These are phyloP conservation scores for Auxenochlorella protothecoides DNA, from an alignment of 139 green algal genomes.

Conservation along the genomic window DNA sequence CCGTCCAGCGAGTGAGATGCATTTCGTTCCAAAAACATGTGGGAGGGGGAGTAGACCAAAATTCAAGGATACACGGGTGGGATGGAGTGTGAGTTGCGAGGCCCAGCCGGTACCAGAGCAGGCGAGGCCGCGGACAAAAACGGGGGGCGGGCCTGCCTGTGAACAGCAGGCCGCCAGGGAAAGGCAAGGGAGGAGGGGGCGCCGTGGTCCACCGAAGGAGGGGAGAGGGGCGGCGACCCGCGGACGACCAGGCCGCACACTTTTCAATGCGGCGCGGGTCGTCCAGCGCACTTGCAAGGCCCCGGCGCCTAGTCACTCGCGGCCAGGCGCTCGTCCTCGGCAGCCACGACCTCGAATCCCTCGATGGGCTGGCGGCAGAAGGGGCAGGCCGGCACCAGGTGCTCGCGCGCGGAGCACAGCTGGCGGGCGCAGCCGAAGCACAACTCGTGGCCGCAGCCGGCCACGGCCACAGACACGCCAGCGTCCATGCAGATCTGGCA, in stretches of 20 bases:
- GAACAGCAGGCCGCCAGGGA: background rate
- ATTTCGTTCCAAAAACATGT: too few species aligned
- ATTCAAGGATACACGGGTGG: too few species aligned
- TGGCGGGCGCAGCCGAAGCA: slow-evolving; percentile 26
- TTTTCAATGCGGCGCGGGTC: background rate
- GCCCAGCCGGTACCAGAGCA: background rate
- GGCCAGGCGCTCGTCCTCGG: background rate
- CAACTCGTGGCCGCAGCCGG: slow-evolving; percentile 21
- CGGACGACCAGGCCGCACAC: background rate
- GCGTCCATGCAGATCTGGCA: slow-evolving; percentile 31
- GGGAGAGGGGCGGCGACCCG: background rate
- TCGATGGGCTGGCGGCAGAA: slow-evolving; percentile 28
- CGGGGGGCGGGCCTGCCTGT: background rate
- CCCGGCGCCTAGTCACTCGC: too few species aligned
- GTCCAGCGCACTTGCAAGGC: too few species aligned
- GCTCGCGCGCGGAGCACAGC: slow-evolving; percentile 17
- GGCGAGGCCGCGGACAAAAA: background rate
- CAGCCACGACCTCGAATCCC: slow-evolving; percentile 10
- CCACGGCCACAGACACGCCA: slow-evolving; percentile 8
- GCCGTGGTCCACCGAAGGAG: too few species aligned
- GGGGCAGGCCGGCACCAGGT: slow-evolving; percentile 26
- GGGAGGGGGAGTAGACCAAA: too few species aligned
- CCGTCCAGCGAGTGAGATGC: background rate
- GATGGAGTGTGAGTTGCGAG: too few species aligned
- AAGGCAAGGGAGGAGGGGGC: too few species aligned